A percentile compares a stretch with the other conserved stretches of the same genome.
Conservation (phyloP, 129 eudicot species). For the Saussurea involucrata region DNA sequence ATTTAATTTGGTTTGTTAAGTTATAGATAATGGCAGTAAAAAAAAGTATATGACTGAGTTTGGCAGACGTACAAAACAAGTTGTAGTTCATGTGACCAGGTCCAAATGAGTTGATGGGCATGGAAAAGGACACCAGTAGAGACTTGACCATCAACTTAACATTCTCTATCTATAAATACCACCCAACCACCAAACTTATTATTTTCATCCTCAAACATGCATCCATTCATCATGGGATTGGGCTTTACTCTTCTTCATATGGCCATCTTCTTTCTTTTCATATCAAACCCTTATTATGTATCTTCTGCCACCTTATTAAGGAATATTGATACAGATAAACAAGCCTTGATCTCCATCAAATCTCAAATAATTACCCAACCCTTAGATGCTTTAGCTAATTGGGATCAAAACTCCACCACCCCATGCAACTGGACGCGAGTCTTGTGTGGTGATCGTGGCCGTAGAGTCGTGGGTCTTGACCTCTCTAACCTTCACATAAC, state of each 20-base stretch:
- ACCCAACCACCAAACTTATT: background rate
- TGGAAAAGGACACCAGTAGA: background rate
- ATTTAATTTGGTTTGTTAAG: background rate
- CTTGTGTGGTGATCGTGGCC: slow-evolving; percentile 32
- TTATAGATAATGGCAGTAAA: background rate
- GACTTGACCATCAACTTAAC: background rate
- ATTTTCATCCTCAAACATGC: background rate
- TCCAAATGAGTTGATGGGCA: background rate
- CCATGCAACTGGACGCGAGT: slow-evolving; percentile 83
- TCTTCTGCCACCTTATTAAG: slow-evolving; percentile 21
- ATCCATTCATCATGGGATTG: background rate
- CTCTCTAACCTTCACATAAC: slow-evolving; percentile 39
- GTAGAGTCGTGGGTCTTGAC: slow-evolving; percentile 45
- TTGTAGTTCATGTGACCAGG: background rate
- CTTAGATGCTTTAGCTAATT: slow-evolving; percentile 35
- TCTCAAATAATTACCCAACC: slow-evolving; percentile 38
- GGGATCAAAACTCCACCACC: slow-evolving; percentile 41
- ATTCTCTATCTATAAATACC: background rate
- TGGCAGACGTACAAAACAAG: background rate
- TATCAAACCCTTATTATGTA: slow-evolving; percentile 6
- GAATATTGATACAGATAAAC: slow-evolving; percentile 42
- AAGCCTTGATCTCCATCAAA: slow-evolving; percentile 52
- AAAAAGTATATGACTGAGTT: background rate
- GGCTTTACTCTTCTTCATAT: background rate
- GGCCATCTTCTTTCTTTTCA: slow-evolving; percentile 8